phyloP scores from a whole-genome alignment of 768 basidiomycete genomes.

The Tricholomella constricta region DNA sequence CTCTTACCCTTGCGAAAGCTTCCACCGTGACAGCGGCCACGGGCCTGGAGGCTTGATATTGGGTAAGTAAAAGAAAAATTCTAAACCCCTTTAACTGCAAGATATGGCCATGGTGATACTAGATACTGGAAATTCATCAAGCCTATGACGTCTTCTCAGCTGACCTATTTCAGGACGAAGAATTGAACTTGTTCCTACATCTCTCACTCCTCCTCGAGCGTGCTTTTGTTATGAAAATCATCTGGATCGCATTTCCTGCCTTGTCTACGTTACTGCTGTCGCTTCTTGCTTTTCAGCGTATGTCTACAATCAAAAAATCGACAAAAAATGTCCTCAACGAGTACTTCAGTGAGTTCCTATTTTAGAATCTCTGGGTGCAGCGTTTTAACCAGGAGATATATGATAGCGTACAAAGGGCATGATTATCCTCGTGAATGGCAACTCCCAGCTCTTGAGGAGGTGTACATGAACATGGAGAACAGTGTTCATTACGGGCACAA shows the following conservation, averaged over 20 bases:
- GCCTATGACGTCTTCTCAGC: too few relatives aligned
- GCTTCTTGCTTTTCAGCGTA: background rate
- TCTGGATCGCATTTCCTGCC: background rate
- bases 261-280: background rate
- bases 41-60: too few relatives aligned
- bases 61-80: too few relatives aligned
- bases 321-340: background rate
- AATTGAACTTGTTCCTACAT: background rate
- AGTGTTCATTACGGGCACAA: background rate
- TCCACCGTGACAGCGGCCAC: too few relatives aligned
- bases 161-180: too few relatives aligned
- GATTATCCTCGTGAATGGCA: slow-evolving; percentile 1
- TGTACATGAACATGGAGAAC: background rate
- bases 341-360: background rate
- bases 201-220: background rate
- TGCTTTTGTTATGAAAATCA: background rate
- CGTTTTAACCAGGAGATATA: background rate
- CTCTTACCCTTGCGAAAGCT: too few relatives aligned
- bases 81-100: too few relatives aligned
- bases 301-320: background rate
- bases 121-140: too few relatives aligned
- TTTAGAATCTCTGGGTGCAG: background rate
- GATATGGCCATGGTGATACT: too few relatives aligned
- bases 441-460: background rate
- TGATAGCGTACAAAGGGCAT: background rate